These are phyloP conservation scores for Candida anglica DNA, from an alignment of 805 yeast genomes.

Conservation along the genomic window DNA sequence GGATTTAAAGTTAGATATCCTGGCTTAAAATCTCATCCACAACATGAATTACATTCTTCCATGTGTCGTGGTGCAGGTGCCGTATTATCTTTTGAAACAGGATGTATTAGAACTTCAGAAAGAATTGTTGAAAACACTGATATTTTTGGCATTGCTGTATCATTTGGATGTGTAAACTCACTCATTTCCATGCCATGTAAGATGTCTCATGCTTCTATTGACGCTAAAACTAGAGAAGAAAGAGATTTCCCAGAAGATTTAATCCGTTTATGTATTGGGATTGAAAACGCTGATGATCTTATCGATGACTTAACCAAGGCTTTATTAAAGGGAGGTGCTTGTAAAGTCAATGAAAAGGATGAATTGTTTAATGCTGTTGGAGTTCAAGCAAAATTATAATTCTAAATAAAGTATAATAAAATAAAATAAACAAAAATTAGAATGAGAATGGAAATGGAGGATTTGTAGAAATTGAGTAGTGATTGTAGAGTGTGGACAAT, in stretches of 20 bases:
- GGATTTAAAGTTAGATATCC: conserved; percentile 85
- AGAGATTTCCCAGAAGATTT: conserved; percentile 91
- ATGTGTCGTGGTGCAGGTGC: conserved; percentile 86
- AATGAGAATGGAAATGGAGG: too few species aligned
- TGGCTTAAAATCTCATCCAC: conserved; percentile 79
- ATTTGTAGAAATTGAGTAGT: too few species aligned
- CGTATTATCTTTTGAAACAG: conserved; percentile 86
- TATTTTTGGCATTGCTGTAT: conserved; percentile 84
- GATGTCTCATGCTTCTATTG: conserved; percentile 97
- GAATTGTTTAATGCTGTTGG: conserved; percentile 37
- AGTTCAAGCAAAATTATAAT: conserved; percentile 21
- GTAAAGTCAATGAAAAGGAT: conserved; percentile 35
- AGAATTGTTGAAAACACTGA: conserved; percentile 71
- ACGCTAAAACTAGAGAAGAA: conserved; percentile 78
- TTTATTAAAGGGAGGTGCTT: conserved; percentile 60
- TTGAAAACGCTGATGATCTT: conserved; percentile 77
- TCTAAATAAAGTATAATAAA: too few species aligned
- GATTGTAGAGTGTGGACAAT: too few species aligned
- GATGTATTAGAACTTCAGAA: conserved; percentile 61
- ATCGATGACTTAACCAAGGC: conserved; percentile 77
- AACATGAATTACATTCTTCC: conserved; percentile 70
- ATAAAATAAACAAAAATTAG: too few species aligned
- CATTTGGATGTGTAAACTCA: conserved; percentile 92
- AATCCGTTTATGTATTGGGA: conserved; percentile 86
- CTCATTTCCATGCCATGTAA: conserved; percentile 90